Percentiles rank a stretch among this genome's conserved stretches.
phyloP scores from a whole-genome alignment of 306 rosid genomes.

The Trichosanthes truncata region DNA sequence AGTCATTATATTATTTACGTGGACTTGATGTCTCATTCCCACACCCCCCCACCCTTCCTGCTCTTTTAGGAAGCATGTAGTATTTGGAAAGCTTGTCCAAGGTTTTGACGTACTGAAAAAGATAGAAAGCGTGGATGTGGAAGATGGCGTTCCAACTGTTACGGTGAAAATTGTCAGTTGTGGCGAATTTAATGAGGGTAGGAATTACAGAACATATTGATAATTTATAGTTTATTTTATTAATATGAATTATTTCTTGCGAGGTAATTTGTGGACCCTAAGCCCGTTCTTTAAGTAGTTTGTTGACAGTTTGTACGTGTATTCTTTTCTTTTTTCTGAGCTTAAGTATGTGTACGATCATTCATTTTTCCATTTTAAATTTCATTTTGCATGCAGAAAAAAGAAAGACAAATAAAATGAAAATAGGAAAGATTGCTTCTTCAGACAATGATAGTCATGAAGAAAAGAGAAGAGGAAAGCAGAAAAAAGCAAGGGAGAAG shows the following conservation, averaged over 20 bases:
- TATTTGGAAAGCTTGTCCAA: slow-evolving; percentile 81
- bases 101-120: slow-evolving; percentile 58
- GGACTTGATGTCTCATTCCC: not conserved
- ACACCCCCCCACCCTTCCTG: not conserved
- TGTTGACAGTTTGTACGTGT: not conserved
- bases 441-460: slow-evolving; percentile 48
- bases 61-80: slow-evolving; percentile 68
- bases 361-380: not conserved
- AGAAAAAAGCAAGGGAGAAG: slow-evolving; percentile 55
- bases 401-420: slow-evolving; percentile 37
- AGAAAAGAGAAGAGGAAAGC: slow-evolving; percentile 43
- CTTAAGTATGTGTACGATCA: not conserved
- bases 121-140: slow-evolving; percentile 74
- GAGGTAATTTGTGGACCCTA: not conserved
- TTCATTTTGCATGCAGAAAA: slow-evolving; percentile 31
- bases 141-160: slow-evolving; percentile 71
- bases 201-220: not conserved
- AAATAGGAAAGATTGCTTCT: slow-evolving; percentile 40
- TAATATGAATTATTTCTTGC: not conserved
- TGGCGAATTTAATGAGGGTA: slow-evolving; percentile 82
- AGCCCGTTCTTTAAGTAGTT: not conserved
- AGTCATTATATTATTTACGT: not conserved
- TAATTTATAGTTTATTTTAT: not conserved
- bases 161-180: slow-evolving; percentile 81
- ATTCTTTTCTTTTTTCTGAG: not conserved